Percentiles rank a stretch among this genome's conserved stretches.
phyloP scores from a whole-genome alignment of 441 rosid species.

The Geranium incanum region DNA sequence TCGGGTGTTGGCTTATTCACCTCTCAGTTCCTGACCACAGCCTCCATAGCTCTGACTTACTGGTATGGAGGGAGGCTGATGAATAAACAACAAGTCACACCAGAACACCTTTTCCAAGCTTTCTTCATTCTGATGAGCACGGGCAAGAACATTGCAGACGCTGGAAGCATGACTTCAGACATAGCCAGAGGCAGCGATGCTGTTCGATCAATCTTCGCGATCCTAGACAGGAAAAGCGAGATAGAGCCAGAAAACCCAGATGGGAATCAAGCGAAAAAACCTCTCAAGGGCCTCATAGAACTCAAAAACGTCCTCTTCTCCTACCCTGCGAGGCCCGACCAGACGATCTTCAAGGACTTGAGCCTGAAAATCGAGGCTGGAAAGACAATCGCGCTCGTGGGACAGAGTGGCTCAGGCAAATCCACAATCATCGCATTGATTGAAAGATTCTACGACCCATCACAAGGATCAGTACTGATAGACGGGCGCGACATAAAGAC shows the following conservation, averaged over 20 bases:
- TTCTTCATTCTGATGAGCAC: slow-evolving; percentile 43
- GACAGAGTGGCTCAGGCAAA: slow-evolving; percentile 47
- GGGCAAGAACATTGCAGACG: slow-evolving; percentile 41
- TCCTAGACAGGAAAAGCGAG: slow-evolving; percentile 34
- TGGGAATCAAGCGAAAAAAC: slow-evolving; percentile 16
- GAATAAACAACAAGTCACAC: slow-evolving; percentile 25
- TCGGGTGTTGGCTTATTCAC: slow-evolving; percentile 39
- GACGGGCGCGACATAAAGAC: slow-evolving; percentile 35
- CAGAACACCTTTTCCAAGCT: slow-evolving; percentile 34
- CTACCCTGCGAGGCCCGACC: slow-evolving; percentile 44
- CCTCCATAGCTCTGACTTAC: slow-evolving; percentile 31
- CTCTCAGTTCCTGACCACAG: slow-evolving; percentile 40
- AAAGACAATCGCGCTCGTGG: slow-evolving; percentile 36
- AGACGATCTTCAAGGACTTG: slow-evolving; percentile 38
- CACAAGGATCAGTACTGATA: slow-evolving; percentile 28
- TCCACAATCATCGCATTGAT: slow-evolving; percentile 40
- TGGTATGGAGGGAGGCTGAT: slow-evolving; percentile 45
- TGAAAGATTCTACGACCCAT: slow-evolving; percentile 44
- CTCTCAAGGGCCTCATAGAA: slow-evolving; percentile 31
- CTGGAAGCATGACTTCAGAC: slow-evolving; percentile 52
- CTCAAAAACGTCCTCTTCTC: slow-evolving; percentile 32
- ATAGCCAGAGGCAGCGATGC: slow-evolving; percentile 37
- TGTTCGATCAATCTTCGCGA: slow-evolving; percentile 27
- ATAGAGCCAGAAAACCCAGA: slow-evolving; percentile 30
- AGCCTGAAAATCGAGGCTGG: slow-evolving; percentile 34